Base-by-base conservation (phyloP, 805 yeast genomes). In the Kodamaea leandrae region DNA sequence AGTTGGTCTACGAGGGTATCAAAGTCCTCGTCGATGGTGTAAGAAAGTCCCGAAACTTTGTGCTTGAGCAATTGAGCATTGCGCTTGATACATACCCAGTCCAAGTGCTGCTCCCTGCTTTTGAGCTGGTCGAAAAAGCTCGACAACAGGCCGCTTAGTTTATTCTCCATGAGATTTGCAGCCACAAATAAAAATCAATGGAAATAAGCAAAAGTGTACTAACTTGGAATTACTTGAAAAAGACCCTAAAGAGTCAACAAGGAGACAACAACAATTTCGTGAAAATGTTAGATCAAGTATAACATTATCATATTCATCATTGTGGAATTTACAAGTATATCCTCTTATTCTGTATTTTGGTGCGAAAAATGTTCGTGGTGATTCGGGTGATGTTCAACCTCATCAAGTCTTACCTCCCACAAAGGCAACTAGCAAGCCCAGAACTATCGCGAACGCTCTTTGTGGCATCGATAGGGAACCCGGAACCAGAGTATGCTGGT, bases 391-490 rank as follows among this genome's bases (percentile, higher is more conserved):
- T 33, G 36, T n/a, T 33, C n/a, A 9, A 13, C 5, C 21, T 33
- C 17, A 20, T 33, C 26, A 18, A 9, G 19, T 33, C 36, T 7
- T 33, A 20, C 27, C 12, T 33, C 6, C 27, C 36, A 12, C 25
- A 10, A 21, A 19, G 27, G 27, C 33, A 16, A 21, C 13, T 30
- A 18, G 5, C 5, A n/a, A 21, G 21, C 4, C 14, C 21, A 3
- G 10, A 15, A 7, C 33, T 17, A 13, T 17, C 45, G 32, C 16
- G 53, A 47, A 45, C 50, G 13, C 44, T 62, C 10, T 49, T 61
- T 29, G 58, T 68, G 4, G 74, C 79, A 3, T 80, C 87, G 0
- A 63, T 88, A 2, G 96, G 96, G 1, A 88, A 88, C 52, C 96
- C 96, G 0, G 86, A 81, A 41, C 72, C 78, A 0, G 61, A 68